These are phyloP conservation scores for Oryza meridionalis DNA, from an alignment of 176 grass and related monocot species.

Conservation along the genomic window DNA sequence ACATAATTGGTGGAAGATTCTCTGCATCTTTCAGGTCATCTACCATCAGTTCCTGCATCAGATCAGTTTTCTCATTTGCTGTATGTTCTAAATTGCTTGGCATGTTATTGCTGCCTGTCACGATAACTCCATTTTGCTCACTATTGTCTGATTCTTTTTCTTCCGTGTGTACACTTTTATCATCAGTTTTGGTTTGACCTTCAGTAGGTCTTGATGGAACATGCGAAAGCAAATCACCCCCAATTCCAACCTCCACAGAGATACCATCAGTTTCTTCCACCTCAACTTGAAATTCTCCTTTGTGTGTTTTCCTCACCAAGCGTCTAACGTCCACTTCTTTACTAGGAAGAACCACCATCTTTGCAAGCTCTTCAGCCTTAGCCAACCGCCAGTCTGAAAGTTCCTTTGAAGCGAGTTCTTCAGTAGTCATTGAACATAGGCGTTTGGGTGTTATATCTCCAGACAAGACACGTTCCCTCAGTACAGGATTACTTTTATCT, in stretches of 20 bases:
- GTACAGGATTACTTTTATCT: slow-evolving; percentile 67
- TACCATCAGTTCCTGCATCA: slow-evolving; percentile 59
- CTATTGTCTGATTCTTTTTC: slow-evolving; percentile 29
- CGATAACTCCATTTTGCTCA: slow-evolving; percentile 21
- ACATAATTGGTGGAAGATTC: slow-evolving; percentile 53
- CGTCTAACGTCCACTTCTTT: slow-evolving; percentile 59
- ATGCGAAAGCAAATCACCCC: slow-evolving; percentile 38
- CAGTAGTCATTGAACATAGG: slow-evolving; percentile 71
- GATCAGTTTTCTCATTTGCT: slow-evolving; percentile 48
- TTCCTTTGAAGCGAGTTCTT: slow-evolving; percentile 90
- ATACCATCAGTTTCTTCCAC: slow-evolving; percentile 65
- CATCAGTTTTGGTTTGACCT: slow-evolving; percentile 35
- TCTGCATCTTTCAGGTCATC: slow-evolving; percentile 61
- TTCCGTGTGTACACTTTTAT: slow-evolving; percentile 29
- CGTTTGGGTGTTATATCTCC: slow-evolving; percentile 64
- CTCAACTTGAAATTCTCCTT: slow-evolving; percentile 85
- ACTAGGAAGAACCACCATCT: slow-evolving; percentile 72
- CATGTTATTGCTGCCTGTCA: slow-evolving; percentile 32
- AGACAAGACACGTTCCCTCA: slow-evolving; percentile 71
- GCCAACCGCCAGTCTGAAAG: slow-evolving; percentile 75
- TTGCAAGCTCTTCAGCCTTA: slow-evolving; percentile 76
- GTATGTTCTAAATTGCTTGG: slow-evolving; percentile 40
- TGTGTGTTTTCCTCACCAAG: slow-evolving; percentile 83
- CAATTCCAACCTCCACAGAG: slow-evolving; percentile 49
- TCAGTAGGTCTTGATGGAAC: slow-evolving; percentile 41